phyloP scores from a whole-genome alignment of 2,329 filamentous ascomycete genomes.

The Alternaria infectoria region DNA sequence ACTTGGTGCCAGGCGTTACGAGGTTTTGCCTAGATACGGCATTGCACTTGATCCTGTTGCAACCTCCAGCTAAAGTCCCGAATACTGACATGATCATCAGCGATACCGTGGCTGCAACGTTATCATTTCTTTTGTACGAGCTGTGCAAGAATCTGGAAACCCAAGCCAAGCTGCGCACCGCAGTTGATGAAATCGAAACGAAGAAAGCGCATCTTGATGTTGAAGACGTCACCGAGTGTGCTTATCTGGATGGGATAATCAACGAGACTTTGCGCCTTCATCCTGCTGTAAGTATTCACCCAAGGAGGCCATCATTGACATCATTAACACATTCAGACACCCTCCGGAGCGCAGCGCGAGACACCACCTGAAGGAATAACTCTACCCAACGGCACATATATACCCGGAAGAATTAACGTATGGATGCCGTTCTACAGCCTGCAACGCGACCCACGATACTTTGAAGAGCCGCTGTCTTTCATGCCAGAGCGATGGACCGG shows the following conservation, averaged over 20 bases:
- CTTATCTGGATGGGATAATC: conserved; percentile 41
- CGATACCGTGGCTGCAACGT: conserved; percentile 38
- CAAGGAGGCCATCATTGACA: background rate
- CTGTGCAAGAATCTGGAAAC: conserved; percentile 31
- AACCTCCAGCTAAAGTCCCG: background rate
- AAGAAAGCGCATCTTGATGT: conserved; percentile 32
- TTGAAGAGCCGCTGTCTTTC: conserved; percentile 29
- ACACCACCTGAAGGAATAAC: conserved; percentile 43
- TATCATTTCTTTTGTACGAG: conserved; percentile 39
- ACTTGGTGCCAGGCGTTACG: background rate
- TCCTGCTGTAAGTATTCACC: conserved; percentile 25
- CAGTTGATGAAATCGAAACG: conserved; percentile 22
- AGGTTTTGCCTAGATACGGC: background rate
- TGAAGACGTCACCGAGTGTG: conserved; percentile 32
- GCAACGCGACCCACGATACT: conserved; percentile 39
- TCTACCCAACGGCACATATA: conserved; percentile 35
- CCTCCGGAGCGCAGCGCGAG: conserved; percentile 40
- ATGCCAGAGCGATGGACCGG: conserved; percentile 42
- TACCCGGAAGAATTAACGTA: conserved; percentile 38
- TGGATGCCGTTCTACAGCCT: conserved; percentile 41
- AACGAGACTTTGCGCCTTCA: conserved; percentile 41
- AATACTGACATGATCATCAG: conserved; percentile 14
- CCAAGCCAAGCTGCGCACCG: conserved; percentile 30
- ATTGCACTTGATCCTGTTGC: background rate
- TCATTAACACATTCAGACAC: conserved; percentile 22